phyloP scores from a whole-genome alignment of 1,139 yeast species.

The Suhomyces bolitotheri region DNA sequence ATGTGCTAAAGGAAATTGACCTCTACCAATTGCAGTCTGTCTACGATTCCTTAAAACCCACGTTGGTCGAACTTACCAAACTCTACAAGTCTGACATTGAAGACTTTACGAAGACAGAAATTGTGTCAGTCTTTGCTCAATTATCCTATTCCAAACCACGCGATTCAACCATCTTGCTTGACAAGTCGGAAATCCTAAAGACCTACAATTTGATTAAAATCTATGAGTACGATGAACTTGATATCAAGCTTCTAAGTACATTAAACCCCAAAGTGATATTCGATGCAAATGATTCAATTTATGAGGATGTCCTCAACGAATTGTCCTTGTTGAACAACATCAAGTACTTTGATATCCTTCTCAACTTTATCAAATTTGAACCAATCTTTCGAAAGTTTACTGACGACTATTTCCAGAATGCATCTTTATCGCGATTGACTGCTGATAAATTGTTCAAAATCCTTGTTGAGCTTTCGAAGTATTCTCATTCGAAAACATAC shows the following conservation, averaged over 20 bases:
- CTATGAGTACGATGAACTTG: constrained; percentile 18
- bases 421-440: constrained; percentile 25
- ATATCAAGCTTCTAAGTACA: constrained; percentile 24
- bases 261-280: constrained; percentile 26
- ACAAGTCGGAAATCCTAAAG: constrained; percentile 20
- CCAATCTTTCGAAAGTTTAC: constrained; percentile 22
- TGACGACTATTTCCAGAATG: constrained; percentile 19
- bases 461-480: constrained; percentile 24
- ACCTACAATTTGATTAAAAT: constrained; percentile 21
- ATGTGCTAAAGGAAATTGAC: constrained; percentile 17
- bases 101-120: constrained; percentile 16
- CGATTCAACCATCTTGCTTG: constrained; percentile 5
- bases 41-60: constrained; percentile 15
- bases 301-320: constrained; percentile 19
- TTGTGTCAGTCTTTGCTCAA: constrained; percentile 20
- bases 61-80: constrained; percentile 15
- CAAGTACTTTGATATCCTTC: constrained; percentile 30
- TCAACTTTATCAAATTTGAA: constrained; percentile 27
- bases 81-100: constrained; percentile 8
- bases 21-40: constrained; percentile 6
- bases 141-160: constrained; percentile 18
- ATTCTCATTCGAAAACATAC: constrained; percentile 26
- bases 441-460: constrained; percentile 28
- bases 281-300: constrained; percentile 9
- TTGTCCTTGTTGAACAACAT: constrained; percentile 23